Conservation (phyloP, 257 asterid genomes). For the Solanum phureja region DNA sequence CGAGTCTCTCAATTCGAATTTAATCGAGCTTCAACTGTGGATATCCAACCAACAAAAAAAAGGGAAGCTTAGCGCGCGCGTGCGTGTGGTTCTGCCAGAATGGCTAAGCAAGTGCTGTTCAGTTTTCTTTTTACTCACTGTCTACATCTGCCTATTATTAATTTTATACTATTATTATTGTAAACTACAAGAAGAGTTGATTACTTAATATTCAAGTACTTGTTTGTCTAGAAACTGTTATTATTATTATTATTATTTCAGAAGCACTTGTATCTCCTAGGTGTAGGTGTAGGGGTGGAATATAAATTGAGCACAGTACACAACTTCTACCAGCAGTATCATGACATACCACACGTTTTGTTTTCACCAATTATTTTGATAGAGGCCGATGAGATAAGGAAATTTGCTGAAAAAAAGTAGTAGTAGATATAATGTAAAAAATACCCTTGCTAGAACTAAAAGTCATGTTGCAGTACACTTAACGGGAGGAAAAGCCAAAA, state of each 20-base stretch:
- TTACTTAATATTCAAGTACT: background rate
- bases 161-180: background rate
- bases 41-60: no score
- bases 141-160: background rate
- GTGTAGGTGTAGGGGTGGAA: slow-evolving; percentile 14
- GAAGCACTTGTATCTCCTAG: background rate
- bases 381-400: background rate
- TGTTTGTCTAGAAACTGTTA: background rate
- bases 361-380: background rate
- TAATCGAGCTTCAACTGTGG: no score
- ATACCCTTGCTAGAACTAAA: background rate
- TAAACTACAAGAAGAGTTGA: background rate
- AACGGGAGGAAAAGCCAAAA: background rate
- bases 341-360: slow-evolving; percentile 11
- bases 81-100: slow-evolving; percentile 29
- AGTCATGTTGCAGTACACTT: background rate
- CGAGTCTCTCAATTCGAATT: no score
- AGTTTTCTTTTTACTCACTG: slow-evolving; percentile 8
- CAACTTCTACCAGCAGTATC: slow-evolving; percentile 15
- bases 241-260: background rate
- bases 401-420: background rate
- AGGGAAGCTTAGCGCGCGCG: slow-evolving; percentile 14
- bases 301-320: slow-evolving; percentile 3
- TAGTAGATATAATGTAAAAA: background rate
- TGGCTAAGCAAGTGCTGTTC: slow-evolving; percentile 15